Conservation (phyloP, 2,329 filamentous ascomycete species). For the Pestalotiopsis sp. region DNA sequence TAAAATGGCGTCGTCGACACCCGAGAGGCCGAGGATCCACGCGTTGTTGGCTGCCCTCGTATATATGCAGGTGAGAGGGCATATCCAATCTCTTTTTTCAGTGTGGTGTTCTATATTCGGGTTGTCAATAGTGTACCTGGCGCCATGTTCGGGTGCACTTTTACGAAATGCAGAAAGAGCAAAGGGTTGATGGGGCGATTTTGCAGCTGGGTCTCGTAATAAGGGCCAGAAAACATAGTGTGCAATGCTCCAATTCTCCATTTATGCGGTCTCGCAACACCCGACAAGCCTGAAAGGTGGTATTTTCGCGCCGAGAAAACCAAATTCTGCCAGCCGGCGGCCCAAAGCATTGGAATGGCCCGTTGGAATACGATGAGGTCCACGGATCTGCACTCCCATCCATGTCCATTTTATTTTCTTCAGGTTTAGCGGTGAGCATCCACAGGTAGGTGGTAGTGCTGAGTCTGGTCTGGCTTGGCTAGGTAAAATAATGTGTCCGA, state of each 20-base stretch:
- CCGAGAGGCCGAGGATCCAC: background rate
- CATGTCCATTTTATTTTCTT: background rate
- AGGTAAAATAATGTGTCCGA: background rate
- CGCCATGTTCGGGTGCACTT: background rate
- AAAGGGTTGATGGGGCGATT: background rate
- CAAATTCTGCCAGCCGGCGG: background rate
- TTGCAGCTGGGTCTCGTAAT: background rate
- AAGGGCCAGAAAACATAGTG: background rate
- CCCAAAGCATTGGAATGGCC: background rate
- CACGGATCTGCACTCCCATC: slow-evolving; percentile 2
- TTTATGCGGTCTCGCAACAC: background rate
- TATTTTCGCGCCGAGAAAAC: background rate
- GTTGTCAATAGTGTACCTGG: background rate
- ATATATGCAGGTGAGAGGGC: background rate
- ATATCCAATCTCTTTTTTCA: background rate
- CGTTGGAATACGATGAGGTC: slow-evolving; percentile 4
- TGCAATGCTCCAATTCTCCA: background rate
- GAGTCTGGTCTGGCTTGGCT: background rate
- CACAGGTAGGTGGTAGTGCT: background rate
- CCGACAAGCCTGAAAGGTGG: background rate
- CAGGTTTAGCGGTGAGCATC: slow-evolving; percentile 8
- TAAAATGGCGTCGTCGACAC: background rate
- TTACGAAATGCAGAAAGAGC: background rate
- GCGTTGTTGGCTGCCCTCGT: background rate
- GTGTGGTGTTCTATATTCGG: background rate